Percentiles rank a stretch among this genome's conserved stretches.
phyloP scores from a whole-genome alignment of 2,329 filamentous ascomycete genomes.

The Esteya vermicola region DNA sequence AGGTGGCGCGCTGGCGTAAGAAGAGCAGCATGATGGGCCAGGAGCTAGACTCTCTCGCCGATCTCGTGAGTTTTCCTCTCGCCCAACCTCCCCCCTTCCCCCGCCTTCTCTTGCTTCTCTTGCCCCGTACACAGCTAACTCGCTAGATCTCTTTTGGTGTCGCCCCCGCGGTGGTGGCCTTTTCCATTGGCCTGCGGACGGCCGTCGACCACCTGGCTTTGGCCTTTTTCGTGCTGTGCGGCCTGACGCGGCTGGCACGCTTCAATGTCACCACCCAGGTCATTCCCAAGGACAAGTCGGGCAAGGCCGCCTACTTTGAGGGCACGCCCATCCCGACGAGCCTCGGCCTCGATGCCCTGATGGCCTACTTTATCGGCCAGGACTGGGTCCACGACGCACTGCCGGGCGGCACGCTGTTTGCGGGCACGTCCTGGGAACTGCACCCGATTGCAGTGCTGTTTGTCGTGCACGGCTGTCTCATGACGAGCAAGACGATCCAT shows the following conservation, averaged over 20 bases:
- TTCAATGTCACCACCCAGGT: conserved; percentile 93
- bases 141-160: conserved; percentile 85
- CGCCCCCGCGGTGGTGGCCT: conserved; percentile 73
- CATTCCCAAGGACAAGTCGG: conserved; percentile 79
- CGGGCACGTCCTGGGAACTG: conserved; percentile 60
- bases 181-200: conserved; percentile 79
- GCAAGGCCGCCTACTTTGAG: conserved; percentile 93
- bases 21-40: conserved; percentile 98
- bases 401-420: conserved; percentile 57
- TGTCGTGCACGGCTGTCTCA: conserved; percentile 76
- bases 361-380: conserved; percentile 78
- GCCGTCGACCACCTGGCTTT: conserved; percentile 66
- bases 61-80: conserved; percentile 51
- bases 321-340: conserved; percentile 92
- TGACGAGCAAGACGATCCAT: conserved; percentile 90
- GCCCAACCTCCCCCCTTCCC: neutral
- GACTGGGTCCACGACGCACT: conserved; percentile 67
- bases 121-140: neutral
- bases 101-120: neutral
- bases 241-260: conserved; percentile 80
- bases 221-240: conserved; percentile 85
- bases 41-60: conserved; percentile 88
- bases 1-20: conserved; percentile 88
- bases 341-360: conserved; percentile 62
- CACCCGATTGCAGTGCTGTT: conserved; percentile 75